phyloP scores from a whole-genome alignment of 176 grass and related monocot genomes.

The Lolium rigidum region DNA sequence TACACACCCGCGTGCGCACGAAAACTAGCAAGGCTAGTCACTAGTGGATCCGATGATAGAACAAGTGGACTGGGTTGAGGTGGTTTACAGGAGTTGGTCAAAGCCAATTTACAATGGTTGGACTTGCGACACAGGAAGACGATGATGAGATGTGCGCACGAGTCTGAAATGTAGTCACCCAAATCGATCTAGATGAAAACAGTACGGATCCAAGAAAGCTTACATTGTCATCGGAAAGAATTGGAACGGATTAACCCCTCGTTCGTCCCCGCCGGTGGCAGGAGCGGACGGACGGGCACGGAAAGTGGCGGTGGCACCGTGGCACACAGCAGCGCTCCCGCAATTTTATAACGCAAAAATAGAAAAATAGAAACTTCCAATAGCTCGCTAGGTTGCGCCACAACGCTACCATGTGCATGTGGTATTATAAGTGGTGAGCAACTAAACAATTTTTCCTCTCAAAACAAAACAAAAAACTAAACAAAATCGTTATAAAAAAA shows the following conservation, averaged over 20 bases:
- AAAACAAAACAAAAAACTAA: too few species aligned
- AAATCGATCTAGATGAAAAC: not conserved
- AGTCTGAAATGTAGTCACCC: not conserved
- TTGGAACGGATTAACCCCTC: not conserved
- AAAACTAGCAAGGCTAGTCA: slow-evolving; percentile 22
- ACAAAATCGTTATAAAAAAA: too few species aligned
- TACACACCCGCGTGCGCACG: not conserved
- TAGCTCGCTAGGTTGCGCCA: too few species aligned
- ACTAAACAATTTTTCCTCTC: too few species aligned
- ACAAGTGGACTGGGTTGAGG: not conserved
- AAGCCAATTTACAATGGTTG: slow-evolving; percentile 8
- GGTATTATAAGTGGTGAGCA: too few species aligned
- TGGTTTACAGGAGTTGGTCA: not conserved
- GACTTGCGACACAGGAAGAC: not conserved
- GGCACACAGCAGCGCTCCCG: not conserved
- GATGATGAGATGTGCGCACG: not conserved
- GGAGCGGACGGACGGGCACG: not conserved
- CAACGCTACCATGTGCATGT: too few species aligned
- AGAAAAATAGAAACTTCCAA: too few species aligned
- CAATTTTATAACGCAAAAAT: too few species aligned
- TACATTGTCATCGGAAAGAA: not conserved
- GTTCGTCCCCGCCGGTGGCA: not conserved
- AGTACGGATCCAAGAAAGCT: not conserved
- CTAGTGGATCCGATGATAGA: slow-evolving; percentile 13
- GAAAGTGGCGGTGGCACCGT: not conserved